Base-by-base conservation (phyloP, 2,329 filamentous ascomycete genomes). In the Massarina eburnea region DNA sequence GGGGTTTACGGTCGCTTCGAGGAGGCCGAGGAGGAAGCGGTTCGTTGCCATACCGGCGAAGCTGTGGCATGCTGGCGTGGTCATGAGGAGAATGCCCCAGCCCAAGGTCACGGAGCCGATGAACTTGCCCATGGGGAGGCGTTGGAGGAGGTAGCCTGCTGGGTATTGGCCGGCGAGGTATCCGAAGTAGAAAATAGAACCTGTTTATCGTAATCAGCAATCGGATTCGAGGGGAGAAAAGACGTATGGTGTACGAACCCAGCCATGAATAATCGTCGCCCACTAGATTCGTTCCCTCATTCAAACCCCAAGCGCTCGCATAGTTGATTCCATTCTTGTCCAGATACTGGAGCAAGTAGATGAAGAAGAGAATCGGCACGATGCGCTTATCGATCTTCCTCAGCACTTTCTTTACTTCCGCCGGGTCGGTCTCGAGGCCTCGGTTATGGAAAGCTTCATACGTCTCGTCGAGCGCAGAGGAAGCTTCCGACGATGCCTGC, bases 261-360 rank as follows among this genome's bases (percentile, higher is more conserved):
- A 56, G 40, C 53, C 53, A 51, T 41, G 56, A 49, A 39, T 57
- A 57, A 20, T 57, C 54, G 18, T 54, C 51, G 4, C 48, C 51
- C 15, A 49, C 58, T 10, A 82, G 66, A 42, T 79, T 62, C 0
- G 76, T 77, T 1, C 72, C 76, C 26, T 75, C 59, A 34, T 75
- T 62, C 10, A 80, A 59, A 0, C 76, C 77, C 52, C 75, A 80
- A 0, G 73, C 73, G 45, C 72, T 74, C 7, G 76, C 76, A 58
- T 79, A 80, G 53, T 77, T 78, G 61, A 77, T 72, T 0, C 71
- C 70, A 56, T 77, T 77, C 62, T 74, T 74, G 46, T 74, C 71
- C 3, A 74, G 61, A 45, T 73, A 69, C 43, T 73, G 71, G 33
- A 73, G 42, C 3, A 73, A 54, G 49, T 73, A 68, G 9, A 51